These are phyloP conservation scores for Apiotrichum sp. DNA, from an alignment of 1,284 basidiomycete genomes.

Conservation along the genomic window DNA sequence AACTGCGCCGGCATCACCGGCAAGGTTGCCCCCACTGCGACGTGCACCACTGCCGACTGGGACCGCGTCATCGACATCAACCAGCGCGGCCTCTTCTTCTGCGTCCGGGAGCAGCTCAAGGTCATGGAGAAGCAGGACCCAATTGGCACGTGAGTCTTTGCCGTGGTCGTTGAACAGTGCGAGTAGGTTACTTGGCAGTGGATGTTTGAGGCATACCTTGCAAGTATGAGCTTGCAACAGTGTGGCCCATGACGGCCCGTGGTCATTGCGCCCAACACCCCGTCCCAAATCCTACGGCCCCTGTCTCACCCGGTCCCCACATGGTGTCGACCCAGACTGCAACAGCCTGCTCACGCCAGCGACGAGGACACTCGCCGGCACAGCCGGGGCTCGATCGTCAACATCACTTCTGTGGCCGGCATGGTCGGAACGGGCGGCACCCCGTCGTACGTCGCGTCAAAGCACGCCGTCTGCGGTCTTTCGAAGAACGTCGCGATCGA, in stretches of 20 bases:
- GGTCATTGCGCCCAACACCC: no score
- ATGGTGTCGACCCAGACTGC: no score
- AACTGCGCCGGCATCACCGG: conserved; percentile 30
- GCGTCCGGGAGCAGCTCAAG: conserved; percentile 20
- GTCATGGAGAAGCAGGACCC: conserved; percentile 20
- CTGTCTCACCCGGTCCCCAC: no score
- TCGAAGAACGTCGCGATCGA: conserved; percentile 10
- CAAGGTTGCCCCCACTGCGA: conserved; percentile 8
- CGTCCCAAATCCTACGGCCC: no score
- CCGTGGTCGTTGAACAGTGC: not conserved
- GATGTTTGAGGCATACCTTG: no score
- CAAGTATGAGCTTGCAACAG: no score
- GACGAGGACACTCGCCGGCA: conserved; percentile 3
- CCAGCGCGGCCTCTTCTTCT: conserved; percentile 18
- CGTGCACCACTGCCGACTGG: conserved; percentile 20
- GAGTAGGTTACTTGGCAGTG: not conserved
- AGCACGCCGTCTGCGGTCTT: conserved; percentile 17
- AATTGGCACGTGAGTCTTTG: not conserved
- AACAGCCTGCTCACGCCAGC: not conserved
- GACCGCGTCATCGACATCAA: conserved; percentile 30
- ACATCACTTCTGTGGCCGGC: conserved; percentile 8
- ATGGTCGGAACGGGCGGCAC: not conserved
- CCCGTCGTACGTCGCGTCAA: conserved; percentile 12
- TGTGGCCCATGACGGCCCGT: no score
- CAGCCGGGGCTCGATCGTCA: conserved; percentile 19